Conservation (phyloP, 768 basidiomycete species). For the Tricholomella constricta region DNA sequence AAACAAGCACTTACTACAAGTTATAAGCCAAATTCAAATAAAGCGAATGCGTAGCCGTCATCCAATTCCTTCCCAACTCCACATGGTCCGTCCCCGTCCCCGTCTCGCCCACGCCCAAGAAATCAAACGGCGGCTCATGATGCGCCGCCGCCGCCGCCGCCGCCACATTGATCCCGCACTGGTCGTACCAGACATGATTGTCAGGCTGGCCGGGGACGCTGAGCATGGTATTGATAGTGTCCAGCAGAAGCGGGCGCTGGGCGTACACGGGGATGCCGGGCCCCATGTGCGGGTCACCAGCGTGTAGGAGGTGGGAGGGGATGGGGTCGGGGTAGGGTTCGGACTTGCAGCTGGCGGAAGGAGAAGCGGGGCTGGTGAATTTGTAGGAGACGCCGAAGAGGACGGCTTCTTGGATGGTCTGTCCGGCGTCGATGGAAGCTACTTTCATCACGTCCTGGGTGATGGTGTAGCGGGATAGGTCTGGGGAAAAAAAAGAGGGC, state of each 20-base stretch:
- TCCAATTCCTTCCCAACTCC: no score
- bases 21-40: background rate
- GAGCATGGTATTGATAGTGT: conserved; percentile 17
- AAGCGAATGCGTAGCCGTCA: background rate
- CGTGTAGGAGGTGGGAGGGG: background rate
- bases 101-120: conserved; percentile 9
- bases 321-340: conserved; percentile 3
- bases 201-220: background rate
- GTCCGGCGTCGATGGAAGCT: conserved; percentile 5
- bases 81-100: no score
- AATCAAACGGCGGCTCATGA: conserved; percentile 7
- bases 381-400: conserved; percentile 19
- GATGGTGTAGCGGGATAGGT: conserved; percentile 24
- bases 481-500: conserved; percentile 8
- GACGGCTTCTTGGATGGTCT: conserved; percentile 15
- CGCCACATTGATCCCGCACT: background rate
- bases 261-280: conserved; percentile 2
- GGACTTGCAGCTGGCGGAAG: no score
- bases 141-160: background rate
- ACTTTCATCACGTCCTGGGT: conserved; percentile 23
- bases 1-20: background rate
- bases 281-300: background rate
- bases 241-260: conserved; percentile 15
- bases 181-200: conserved; percentile 11
- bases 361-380: no score